phyloP scores from a whole-genome alignment of 768 basidiomycete species.

The Amyloporia xantha region DNA sequence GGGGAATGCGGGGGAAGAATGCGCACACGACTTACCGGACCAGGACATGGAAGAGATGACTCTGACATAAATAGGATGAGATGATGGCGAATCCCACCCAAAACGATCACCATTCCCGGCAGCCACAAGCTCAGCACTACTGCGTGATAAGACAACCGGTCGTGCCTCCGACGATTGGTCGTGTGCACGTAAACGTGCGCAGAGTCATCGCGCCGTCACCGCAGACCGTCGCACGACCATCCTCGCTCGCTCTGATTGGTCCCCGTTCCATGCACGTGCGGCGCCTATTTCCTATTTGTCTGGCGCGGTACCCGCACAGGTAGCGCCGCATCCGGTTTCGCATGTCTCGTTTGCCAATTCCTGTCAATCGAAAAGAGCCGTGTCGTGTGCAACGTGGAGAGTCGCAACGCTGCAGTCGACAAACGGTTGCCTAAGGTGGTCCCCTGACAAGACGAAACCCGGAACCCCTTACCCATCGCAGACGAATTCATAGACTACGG shows the following conservation, averaged over 20 bases:
- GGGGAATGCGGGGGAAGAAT: constrained; percentile 4
- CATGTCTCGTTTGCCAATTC: too few relatives aligned
- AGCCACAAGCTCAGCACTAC: neutral
- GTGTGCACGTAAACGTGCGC: constrained; percentile 21
- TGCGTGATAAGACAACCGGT: neutral
- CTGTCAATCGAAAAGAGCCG: too few relatives aligned
- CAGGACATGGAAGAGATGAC: neutral
- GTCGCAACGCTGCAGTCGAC: too few relatives aligned
- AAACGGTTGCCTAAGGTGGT: too few relatives aligned
- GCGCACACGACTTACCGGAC: constrained; percentile 14
- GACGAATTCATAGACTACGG: too few relatives aligned
- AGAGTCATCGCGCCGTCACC: neutral
- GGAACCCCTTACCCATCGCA: too few relatives aligned
- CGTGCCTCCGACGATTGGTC: constrained; percentile 17
- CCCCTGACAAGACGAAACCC: too few relatives aligned
- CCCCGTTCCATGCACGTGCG: constrained; percentile 20
- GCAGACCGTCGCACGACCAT: constrained; percentile 24
- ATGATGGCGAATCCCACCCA: neutral
- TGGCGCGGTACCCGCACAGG: too few relatives aligned
- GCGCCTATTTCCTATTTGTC: constrained; percentile 6
- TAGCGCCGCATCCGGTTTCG: too few relatives aligned
- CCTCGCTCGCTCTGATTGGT: constrained; percentile 19
- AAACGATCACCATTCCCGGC: neutral
- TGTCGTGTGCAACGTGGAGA: too few relatives aligned
- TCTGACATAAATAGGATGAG: neutral